Conservation (phyloP, 1,139 yeast genomes). For the Wickerhamomyces sp. region DNA sequence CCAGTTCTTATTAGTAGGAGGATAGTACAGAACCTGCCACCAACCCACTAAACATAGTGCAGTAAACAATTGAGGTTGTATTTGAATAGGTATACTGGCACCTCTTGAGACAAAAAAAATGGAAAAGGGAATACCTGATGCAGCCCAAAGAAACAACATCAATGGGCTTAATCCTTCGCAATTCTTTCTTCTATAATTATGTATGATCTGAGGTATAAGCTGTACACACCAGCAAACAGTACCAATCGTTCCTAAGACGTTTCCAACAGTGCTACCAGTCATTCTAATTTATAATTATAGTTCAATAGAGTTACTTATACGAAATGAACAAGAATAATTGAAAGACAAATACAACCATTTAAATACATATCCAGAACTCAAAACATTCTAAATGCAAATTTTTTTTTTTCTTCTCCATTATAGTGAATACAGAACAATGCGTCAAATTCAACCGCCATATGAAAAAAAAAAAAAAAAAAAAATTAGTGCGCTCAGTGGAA, state of each 20-base stretch:
- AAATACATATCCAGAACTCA: too few species aligned
- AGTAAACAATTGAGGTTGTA: constrained; percentile 78
- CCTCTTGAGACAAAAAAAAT: constrained; percentile 65
- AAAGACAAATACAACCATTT: too few species aligned
- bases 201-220: constrained; percentile 69
- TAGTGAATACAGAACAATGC: too few species aligned
- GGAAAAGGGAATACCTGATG: constrained; percentile 73
- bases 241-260: constrained; percentile 74
- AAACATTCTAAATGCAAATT: too few species aligned
- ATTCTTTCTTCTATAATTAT: constrained; percentile 63
- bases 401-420: too few species aligned
- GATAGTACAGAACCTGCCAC: constrained; percentile 69
- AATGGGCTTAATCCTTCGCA: constrained; percentile 73
- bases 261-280: constrained; percentile 40
- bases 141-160: constrained; percentile 76
- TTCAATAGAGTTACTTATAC: too few species aligned
- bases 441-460: too few species aligned
- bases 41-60: constrained; percentile 58
- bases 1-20: constrained; percentile 44
- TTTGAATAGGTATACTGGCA: constrained; percentile 63
- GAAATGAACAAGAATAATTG: too few species aligned
- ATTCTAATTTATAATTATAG: not conserved
- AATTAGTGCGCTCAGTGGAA: too few species aligned
- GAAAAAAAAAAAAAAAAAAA: too few species aligned
- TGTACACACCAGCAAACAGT: constrained; percentile 85